phyloP scores from a whole-genome alignment of 768 basidiomycete species.

The Phaeotremella skinneri region DNA sequence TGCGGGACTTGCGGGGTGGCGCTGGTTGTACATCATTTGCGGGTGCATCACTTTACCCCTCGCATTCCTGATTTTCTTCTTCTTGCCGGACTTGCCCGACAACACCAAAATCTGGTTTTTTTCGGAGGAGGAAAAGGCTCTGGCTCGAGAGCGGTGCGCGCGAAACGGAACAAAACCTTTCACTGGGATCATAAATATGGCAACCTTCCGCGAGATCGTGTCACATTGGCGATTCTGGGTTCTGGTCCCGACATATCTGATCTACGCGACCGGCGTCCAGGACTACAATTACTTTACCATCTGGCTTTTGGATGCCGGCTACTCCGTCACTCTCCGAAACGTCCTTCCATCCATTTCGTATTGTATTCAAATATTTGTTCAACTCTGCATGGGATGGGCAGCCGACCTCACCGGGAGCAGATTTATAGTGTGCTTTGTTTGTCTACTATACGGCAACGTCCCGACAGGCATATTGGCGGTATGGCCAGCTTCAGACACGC shows the following conservation, averaged over 20 bases:
- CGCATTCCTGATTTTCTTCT: background rate
- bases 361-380: background rate
- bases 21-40: constrained; percentile 29
- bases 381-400: background rate
- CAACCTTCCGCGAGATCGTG: background rate
- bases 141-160: constrained; percentile 1
- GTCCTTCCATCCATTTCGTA: background rate
- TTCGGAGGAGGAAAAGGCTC: background rate
- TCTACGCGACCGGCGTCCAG: constrained; percentile 1
- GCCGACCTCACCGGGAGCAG: background rate
- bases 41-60: constrained; percentile 6
- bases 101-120: constrained; percentile 4
- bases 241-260: background rate
- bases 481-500: background rate
- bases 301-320: background rate
- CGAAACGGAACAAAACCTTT: background rate
- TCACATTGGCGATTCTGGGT: background rate
- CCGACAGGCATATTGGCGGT: constrained; percentile 10
- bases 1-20: constrained; percentile 25
- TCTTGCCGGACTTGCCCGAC: background rate
- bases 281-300: constrained; percentile 1
- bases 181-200: background rate
- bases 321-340: background rate
- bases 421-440: background rate
- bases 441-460: constrained; percentile 1